phyloP scores from a whole-genome alignment of 1,139 yeast genomes.

The Lodderomyces pseudojiufengensis region DNA sequence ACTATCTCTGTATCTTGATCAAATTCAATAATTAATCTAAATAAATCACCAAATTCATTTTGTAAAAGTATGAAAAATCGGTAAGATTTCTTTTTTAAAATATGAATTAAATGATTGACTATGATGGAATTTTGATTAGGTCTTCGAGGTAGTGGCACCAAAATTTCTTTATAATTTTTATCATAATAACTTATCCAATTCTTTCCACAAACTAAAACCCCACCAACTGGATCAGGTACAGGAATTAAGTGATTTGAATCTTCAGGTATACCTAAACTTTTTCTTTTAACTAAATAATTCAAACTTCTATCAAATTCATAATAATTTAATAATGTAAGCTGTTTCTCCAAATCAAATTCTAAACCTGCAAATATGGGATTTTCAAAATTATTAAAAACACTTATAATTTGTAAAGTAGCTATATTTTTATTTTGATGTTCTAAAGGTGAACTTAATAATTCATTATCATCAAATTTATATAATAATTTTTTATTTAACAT shows the following conservation, averaged over 20 bases:
- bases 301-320: constrained; percentile 86
- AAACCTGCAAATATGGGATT: constrained; percentile 82
- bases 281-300: constrained; percentile 60
- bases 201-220: constrained; percentile 38
- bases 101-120: constrained; percentile 60
- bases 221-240: constrained; percentile 33
- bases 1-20: constrained; percentile 40
- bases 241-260: constrained; percentile 32
- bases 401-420: constrained; percentile 54
- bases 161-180: constrained; percentile 11
- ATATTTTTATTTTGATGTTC: constrained; percentile 55
- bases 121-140: constrained; percentile 31
- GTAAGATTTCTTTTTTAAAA: constrained; percentile 45
- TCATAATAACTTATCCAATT: constrained; percentile 27
- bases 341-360: constrained; percentile 41
- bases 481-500: constrained; percentile 70
- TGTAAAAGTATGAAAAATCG: constrained; percentile 70
- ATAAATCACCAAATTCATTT: constrained; percentile 70
- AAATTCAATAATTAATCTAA: constrained; percentile 54
- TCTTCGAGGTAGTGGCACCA: constrained; percentile 46
- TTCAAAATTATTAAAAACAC: constrained; percentile 72
- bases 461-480: constrained; percentile 38
- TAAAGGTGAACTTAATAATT: constrained; percentile 67
- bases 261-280: constrained; percentile 30
- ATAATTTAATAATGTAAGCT: constrained; percentile 40